phyloP scores from a whole-genome alignment of 331 rosid species.

The Dryas integrifolia region DNA sequence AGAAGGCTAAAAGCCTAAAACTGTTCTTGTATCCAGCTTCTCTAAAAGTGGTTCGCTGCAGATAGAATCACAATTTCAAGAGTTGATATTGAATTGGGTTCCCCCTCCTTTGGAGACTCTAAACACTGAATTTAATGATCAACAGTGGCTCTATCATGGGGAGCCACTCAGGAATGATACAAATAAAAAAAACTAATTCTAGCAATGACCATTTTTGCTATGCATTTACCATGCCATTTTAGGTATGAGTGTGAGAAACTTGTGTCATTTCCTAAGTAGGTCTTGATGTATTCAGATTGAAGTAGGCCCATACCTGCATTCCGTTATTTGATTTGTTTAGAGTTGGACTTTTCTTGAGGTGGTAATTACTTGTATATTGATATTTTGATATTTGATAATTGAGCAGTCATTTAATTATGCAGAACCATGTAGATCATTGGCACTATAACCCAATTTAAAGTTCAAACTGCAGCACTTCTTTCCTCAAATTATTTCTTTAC shows the following conservation, averaged over 20 bases:
- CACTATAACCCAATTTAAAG: neutral
- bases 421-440: neutral
- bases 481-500: too few species aligned
- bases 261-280: neutral
- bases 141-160: constrained; percentile 8
- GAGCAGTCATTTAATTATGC: neutral
- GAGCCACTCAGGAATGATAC: neutral
- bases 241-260: neutral
- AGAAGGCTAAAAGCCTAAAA: neutral
- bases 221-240: constrained; percentile 7
- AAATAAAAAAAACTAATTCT: neutral
- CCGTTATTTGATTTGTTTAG: neutral
- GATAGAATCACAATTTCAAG: neutral
- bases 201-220: neutral
- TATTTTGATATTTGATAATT: neutral
- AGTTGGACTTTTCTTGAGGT: neutral
- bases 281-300: neutral
- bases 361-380: neutral
- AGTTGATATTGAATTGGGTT: constrained; percentile 10
- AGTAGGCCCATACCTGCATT: neutral
- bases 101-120: neutral
- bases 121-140: neutral
- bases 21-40: neutral
- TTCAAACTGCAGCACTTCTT: neutral
- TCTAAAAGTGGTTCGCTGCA: neutral